These are phyloP conservation scores for Elsinoe ampelina DNA, from an alignment of 2,329 filamentous ascomycete species.

Conservation along the genomic window DNA sequence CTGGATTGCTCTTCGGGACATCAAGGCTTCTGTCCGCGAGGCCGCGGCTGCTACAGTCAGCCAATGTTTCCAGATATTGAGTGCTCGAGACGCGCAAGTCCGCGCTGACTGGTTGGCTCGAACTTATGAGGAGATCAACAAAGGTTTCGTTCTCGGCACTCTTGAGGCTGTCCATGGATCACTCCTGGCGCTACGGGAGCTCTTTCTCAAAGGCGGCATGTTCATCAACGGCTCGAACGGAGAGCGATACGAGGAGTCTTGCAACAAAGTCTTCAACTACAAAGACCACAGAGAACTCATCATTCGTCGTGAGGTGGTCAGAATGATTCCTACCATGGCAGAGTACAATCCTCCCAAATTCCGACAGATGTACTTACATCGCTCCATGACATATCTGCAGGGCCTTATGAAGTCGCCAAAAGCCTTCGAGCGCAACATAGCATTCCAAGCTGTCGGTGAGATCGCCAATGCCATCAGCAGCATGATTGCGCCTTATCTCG, in stretches of 20 bases:
- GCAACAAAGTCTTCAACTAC: constrained; percentile 83
- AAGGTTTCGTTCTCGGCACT: constrained; percentile 68
- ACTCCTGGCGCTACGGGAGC: constrained; percentile 80
- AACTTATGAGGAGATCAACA: constrained; percentile 77
- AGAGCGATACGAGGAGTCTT: constrained; percentile 73
- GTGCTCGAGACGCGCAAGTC: constrained; percentile 80
- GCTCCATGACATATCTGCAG: constrained; percentile 94
- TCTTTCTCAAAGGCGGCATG: constrained; percentile 92
- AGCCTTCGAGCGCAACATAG: constrained; percentile 65
- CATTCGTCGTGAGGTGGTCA: constrained; percentile 80
- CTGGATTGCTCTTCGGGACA: constrained; percentile 87
- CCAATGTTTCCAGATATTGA: constrained; percentile 91
- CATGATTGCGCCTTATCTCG: constrained; percentile 87
- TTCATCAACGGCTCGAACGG: constrained; percentile 71
- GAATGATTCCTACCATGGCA: constrained; percentile 84
- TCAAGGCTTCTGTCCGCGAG: constrained; percentile 81
- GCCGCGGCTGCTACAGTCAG: constrained; percentile 89
- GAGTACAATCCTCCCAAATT: constrained; percentile 90
- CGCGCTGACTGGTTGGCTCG: constrained; percentile 81
- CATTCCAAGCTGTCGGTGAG: constrained; percentile 91
- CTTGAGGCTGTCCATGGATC: constrained; percentile 92
- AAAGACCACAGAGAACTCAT: constrained; percentile 86
- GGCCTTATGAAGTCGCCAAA: constrained; percentile 91
- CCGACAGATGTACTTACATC: constrained; percentile 75
- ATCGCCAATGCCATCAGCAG: constrained; percentile 95